Percentiles rank a stretch among this genome's conserved stretches.
Conservation (phyloP, 345 rosid genomes). For the Pistacia atlantica region DNA sequence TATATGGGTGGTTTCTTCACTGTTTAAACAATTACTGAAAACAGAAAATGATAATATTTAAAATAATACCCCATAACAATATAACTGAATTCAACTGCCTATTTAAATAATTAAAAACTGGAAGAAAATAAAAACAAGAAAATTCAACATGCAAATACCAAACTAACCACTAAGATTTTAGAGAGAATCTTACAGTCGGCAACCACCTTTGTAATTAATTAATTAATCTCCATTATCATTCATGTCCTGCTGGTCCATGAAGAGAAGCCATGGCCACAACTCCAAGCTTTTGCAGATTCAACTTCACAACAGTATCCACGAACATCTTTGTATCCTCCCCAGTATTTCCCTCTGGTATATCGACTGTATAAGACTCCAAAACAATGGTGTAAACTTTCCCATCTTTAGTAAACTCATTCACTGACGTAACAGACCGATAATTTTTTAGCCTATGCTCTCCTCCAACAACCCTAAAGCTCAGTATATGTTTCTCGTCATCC, state of each 20-base stretch:
- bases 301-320: constrained; percentile 86
- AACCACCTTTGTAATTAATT: no score
- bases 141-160: constrained; percentile 6
- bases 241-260: constrained; percentile 37
- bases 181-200: neutral
- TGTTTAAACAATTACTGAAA: neutral
- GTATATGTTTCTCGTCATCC: constrained; percentile 61
- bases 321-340: constrained; percentile 84
- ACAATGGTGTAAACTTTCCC: constrained; percentile 60
- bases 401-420: constrained; percentile 57
- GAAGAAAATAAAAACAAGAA: neutral
- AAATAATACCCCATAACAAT: neutral
- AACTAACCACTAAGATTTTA: constrained; percentile 1
- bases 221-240: neutral
- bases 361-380: constrained; percentile 77
- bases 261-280: constrained; percentile 49
- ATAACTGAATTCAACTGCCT: neutral
- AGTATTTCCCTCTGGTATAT: constrained; percentile 82
- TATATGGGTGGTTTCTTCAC: neutral
- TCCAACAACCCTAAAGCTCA: constrained; percentile 83
- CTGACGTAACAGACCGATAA: constrained; percentile 77
- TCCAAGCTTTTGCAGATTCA: constrained; percentile 87
- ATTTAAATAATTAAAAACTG: neutral
- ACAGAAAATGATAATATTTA: neutral
- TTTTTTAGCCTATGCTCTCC: constrained; percentile 82